Conservation (phyloP, 2,329 filamentous ascomycete species). For the Neocatenulostroma microsporum region DNA sequence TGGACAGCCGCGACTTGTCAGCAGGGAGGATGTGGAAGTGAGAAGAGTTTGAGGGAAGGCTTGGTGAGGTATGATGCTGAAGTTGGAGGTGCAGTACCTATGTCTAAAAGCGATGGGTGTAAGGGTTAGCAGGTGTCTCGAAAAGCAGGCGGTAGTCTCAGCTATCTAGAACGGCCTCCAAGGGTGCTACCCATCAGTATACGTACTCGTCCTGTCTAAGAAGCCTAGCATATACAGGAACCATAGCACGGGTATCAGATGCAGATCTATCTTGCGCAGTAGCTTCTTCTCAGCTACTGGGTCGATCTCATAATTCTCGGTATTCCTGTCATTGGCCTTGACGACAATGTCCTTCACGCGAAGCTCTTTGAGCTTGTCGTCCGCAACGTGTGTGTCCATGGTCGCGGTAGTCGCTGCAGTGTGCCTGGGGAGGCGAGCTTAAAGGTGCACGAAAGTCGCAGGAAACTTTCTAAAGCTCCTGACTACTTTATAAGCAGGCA, state of each 20-base stretch:
- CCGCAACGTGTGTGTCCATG: conserved; percentile 15
- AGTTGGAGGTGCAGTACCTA: conserved; percentile 12
- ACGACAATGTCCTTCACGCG: conserved; percentile 15
- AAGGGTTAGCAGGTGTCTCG: too few species aligned
- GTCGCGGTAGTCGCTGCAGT: too few species aligned
- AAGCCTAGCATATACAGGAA: conserved; percentile 32
- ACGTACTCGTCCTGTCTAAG: conserved; percentile 23
- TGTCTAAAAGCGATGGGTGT: too few species aligned
- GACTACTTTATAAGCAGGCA: too few species aligned
- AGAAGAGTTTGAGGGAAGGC: too few species aligned
- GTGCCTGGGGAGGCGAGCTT: too few species aligned
- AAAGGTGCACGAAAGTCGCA: too few species aligned
- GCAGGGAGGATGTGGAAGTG: neutral
- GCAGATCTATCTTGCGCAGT: conserved; percentile 25
- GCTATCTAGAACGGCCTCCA: too few species aligned
- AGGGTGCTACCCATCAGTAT: too few species aligned
- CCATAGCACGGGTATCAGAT: neutral
- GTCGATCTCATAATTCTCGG: conserved; percentile 16
- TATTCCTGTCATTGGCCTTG: conserved; percentile 14
- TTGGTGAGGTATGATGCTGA: neutral
- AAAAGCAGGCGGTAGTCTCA: too few species aligned
- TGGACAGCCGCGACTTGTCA: neutral
- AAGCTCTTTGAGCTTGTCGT: conserved; percentile 19
- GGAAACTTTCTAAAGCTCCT: too few species aligned
- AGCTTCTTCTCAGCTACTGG: conserved; percentile 17